These are phyloP conservation scores for Meyerozyma elateridarum DNA, from an alignment of 1,139 yeast species.

Conservation along the genomic window DNA sequence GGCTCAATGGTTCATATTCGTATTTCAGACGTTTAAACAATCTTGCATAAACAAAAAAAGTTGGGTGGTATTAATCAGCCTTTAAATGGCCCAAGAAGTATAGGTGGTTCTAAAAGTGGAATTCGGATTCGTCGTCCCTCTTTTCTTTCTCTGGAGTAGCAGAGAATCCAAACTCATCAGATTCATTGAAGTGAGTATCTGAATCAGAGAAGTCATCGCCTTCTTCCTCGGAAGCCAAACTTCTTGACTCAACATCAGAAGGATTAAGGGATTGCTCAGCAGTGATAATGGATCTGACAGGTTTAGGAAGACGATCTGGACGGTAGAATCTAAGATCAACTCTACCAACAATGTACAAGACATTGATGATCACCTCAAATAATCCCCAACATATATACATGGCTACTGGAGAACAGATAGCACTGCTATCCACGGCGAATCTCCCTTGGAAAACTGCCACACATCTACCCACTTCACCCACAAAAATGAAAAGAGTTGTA, in stretches of 20 bases:
- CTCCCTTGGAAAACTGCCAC: constrained; percentile 6
- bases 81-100: too few species aligned
- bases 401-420: neutral
- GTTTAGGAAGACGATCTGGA: constrained; percentile 7
- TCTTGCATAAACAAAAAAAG: too few species aligned
- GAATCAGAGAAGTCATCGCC: constrained; percentile 5
- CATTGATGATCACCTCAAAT: constrained; percentile 6
- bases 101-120: constrained; percentile 4
- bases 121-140: constrained; percentile 3
- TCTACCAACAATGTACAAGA: constrained; percentile 7
- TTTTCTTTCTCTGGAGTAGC: neutral
- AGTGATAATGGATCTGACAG: constrained; percentile 7
- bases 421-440: constrained; percentile 1
- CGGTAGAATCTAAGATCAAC: constrained; percentile 9
- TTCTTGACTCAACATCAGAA: constrained; percentile 2
- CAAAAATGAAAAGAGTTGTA: constrained; percentile 5
- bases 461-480: constrained; percentile 5
- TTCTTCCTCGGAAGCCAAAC: constrained; percentile 8
- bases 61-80: too few species aligned
- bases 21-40: too few species aligned
- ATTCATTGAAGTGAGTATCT: constrained; percentile 1
- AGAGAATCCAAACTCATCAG: constrained; percentile 1
- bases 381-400: constrained; percentile 8
- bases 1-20: too few species aligned
- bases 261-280: constrained; percentile 6